Conservation (phyloP, 345 rosid species). For the Stellera chamaejasme region DNA sequence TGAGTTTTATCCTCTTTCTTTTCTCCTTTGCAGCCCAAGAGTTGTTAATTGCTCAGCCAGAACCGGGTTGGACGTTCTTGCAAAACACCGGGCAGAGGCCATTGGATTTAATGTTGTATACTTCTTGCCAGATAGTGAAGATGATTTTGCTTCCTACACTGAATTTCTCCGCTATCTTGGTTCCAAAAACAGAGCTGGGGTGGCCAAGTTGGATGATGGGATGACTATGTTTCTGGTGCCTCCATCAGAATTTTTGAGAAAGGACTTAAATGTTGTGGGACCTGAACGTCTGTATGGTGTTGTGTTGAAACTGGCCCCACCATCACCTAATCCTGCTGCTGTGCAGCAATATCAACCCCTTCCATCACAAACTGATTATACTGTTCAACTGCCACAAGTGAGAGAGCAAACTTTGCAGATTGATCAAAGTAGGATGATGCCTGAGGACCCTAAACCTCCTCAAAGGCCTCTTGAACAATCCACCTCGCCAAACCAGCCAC, state of each 20-base stretch:
- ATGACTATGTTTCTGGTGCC: slow-evolving; percentile 78
- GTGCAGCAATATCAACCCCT: slow-evolving; percentile 21
- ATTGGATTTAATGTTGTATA: slow-evolving; percentile 61
- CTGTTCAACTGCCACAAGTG: slow-evolving; percentile 13
- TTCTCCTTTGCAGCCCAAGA: slow-evolving; percentile 51
- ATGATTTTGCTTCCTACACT: slow-evolving; percentile 80
- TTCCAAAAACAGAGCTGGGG: slow-evolving; percentile 81
- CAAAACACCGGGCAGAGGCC: slow-evolving; percentile 63
- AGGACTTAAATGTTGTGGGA: slow-evolving; percentile 67
- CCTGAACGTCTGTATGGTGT: slow-evolving; percentile 86
- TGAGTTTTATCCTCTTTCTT: too few relatives aligned
- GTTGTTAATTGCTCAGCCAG: slow-evolving; percentile 93
- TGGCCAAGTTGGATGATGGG: slow-evolving; percentile 76
- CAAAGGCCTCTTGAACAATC: slow-evolving; percentile 26
- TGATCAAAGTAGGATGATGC: slow-evolving; percentile 33
- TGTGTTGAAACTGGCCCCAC: slow-evolving; percentile 66
- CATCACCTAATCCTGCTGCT: slow-evolving; percentile 26
- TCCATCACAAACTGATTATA: slow-evolving; percentile 28
- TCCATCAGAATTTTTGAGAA: slow-evolving; percentile 72
- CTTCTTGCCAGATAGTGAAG: slow-evolving; percentile 86
- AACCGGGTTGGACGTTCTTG: slow-evolving; percentile 92
- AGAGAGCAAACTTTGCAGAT: slow-evolving; percentile 22
- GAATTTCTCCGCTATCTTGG: slow-evolving; percentile 83
- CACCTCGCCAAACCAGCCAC: slow-evolving; percentile 22
- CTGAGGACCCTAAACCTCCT: slow-evolving; percentile 32